Evolutionary conservation across 2,329 filamentous ascomycete species (phyloP).

Genomic region (Verticillium tricorpus): DNA sequence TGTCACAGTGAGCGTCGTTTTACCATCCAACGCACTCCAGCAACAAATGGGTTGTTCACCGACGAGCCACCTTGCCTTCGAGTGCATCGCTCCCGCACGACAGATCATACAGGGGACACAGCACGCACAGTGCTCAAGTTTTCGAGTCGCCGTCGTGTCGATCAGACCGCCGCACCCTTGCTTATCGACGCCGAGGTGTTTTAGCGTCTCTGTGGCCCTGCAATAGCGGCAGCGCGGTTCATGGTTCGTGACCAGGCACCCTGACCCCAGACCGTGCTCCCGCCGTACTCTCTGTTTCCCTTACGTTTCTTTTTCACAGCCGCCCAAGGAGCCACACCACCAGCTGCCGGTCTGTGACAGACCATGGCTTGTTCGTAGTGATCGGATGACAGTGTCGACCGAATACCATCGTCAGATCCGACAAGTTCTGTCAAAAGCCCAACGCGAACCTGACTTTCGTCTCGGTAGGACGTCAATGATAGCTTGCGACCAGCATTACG

Average conservation of each 20-base stretch:
- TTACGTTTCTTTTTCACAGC: not conserved
- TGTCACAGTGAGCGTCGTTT: not conserved
- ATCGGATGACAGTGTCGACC: not conserved
- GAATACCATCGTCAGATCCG: not conserved
- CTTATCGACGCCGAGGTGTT: not conserved
- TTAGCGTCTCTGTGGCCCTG: not conserved
- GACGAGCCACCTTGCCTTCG: not conserved
- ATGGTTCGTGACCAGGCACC: not conserved
- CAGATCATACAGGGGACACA: not conserved
- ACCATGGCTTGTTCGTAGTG: not conserved
- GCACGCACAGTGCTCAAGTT: not conserved
- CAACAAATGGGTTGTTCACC: not conserved
- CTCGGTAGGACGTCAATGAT: not conserved
- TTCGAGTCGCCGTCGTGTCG: not conserved
- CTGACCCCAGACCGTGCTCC: not conserved
- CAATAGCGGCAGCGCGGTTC: not conserved
- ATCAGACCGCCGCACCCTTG: not conserved
- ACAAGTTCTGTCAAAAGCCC: not conserved
- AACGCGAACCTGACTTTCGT: not conserved
- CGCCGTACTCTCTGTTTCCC: not conserved
- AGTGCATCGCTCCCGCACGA: not conserved
- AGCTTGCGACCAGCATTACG: not conserved
- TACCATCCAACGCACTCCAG: too few relatives aligned
- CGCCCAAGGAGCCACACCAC: not conserved
- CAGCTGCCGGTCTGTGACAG: not conserved